phyloP scores from a whole-genome alignment of 306 rosid genomes.

The Corylus heterophylla region DNA sequence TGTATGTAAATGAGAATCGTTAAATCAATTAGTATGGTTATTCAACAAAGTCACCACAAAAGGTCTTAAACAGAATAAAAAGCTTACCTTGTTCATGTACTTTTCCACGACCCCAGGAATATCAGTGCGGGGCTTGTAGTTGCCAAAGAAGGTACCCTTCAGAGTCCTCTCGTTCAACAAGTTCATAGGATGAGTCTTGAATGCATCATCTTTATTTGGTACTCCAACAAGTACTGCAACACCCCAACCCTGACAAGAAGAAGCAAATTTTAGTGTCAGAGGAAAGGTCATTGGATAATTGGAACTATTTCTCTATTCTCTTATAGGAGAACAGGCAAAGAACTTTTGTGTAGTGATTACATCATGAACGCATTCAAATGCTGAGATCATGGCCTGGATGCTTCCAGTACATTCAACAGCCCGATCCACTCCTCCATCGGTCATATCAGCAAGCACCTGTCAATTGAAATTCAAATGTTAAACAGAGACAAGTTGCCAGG shows the following conservation, averaged over 20 bases:
- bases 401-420: slow-evolving; percentile 89
- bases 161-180: slow-evolving; percentile 81
- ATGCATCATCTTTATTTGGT: slow-evolving; percentile 78
- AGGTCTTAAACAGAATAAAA: neutral
- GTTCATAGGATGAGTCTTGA: slow-evolving; percentile 77
- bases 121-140: slow-evolving; percentile 83
- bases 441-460: slow-evolving; percentile 83
- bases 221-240: slow-evolving; percentile 94
- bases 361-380: slow-evolving; percentile 93
- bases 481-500: neutral
- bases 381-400: slow-evolving; percentile 85
- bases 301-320: neutral
- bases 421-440: slow-evolving; percentile 87
- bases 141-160: slow-evolving; percentile 90
- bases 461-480: slow-evolving; percentile 25
- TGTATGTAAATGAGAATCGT: neutral
- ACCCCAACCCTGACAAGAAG: slow-evolving; percentile 75
- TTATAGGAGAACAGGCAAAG: neutral
- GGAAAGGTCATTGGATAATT: neutral
- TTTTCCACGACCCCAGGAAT: slow-evolving; percentile 77
- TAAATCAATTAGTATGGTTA: neutral
- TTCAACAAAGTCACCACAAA: too few relatives aligned
- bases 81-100: slow-evolving; percentile 50
- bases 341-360: slow-evolving; percentile 35
- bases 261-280: neutral